Conservation (phyloP, 1,139 yeast species). For the Dujonia santamariae region DNA sequence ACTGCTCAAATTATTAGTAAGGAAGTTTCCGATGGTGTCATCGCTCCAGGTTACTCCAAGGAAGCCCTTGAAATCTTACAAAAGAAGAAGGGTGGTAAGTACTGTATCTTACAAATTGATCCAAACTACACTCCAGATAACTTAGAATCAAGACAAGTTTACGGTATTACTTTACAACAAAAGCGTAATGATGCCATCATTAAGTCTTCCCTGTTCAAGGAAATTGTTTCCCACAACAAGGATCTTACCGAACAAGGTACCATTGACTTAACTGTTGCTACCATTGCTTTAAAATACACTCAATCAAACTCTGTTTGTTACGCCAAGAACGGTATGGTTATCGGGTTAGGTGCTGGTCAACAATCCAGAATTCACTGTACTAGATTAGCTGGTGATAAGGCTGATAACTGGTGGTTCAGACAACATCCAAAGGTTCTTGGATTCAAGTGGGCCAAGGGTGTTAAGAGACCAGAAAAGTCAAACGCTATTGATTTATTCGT, state of each 20-base stretch:
- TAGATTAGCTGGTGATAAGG: conserved; percentile 97
- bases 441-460: conserved; percentile 97
- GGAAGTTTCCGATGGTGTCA: conserved; percentile 97
- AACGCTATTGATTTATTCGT: conserved; percentile 95
- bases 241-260: conserved; percentile 87
- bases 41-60: conserved; percentile 94
- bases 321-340: conserved; percentile 98
- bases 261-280: conserved; percentile 92
- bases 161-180: conserved; percentile 92
- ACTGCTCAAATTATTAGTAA: conserved; percentile 96
- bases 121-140: conserved; percentile 85
- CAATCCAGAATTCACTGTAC: conserved; percentile 99
- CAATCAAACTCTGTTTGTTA: conserved; percentile 98
- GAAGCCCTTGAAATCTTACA: conserved; percentile 87
- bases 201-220: conserved; percentile 81
- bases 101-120: conserved; percentile 93
- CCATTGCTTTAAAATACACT: conserved; percentile 94
- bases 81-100: conserved; percentile 95
- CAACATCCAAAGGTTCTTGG: conserved; percentile 93
- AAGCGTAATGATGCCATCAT: conserved; percentile 97
- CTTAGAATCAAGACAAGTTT: conserved; percentile 89
- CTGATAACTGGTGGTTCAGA: conserved; percentile 99
- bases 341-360: conserved; percentile 99
- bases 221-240: conserved; percentile 85
- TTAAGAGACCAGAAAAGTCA: conserved; percentile 97